These are phyloP conservation scores for Schizosaccharomyces octosporus DNA, from an alignment of 805 yeast species.

Conservation along the genomic window DNA sequence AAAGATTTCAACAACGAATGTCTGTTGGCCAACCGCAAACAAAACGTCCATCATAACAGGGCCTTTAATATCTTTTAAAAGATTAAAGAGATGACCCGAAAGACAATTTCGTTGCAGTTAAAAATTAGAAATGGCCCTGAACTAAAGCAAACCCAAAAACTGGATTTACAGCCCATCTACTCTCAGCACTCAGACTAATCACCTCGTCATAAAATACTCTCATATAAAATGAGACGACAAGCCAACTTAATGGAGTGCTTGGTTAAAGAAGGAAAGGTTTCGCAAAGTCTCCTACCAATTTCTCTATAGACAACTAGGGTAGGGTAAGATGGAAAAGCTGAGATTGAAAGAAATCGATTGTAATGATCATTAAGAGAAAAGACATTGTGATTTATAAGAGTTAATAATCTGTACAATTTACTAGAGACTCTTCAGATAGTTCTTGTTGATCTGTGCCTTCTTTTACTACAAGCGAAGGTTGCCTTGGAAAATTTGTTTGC, in stretches of 20 bases:
- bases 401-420: too few species aligned
- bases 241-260: slow-evolving; percentile 1
- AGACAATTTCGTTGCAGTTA: background rate
- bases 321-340: background rate
- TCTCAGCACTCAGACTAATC: slow-evolving; percentile 1
- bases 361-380: too few species aligned
- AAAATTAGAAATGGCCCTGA: background rate
- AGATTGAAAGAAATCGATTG: background rate
- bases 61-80: background rate
- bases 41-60: background rate
- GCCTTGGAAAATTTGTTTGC: too few species aligned
- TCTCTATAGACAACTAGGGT: background rate
- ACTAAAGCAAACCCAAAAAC: background rate
- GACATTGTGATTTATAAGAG: too few species aligned
- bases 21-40: background rate
- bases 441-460: too few species aligned
- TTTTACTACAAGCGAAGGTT: too few species aligned
- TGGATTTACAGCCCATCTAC: background rate
- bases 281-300: background rate
- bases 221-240: background rate
- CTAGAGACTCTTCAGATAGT: too few species aligned
- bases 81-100: background rate
- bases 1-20: background rate
- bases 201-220: background rate
- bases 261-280: background rate